A percentile compares a stretch with the other conserved stretches of the same genome.
phyloP scores from a whole-genome alignment of 2,329 filamentous ascomycete species.

The Zasmidium cellare region DNA sequence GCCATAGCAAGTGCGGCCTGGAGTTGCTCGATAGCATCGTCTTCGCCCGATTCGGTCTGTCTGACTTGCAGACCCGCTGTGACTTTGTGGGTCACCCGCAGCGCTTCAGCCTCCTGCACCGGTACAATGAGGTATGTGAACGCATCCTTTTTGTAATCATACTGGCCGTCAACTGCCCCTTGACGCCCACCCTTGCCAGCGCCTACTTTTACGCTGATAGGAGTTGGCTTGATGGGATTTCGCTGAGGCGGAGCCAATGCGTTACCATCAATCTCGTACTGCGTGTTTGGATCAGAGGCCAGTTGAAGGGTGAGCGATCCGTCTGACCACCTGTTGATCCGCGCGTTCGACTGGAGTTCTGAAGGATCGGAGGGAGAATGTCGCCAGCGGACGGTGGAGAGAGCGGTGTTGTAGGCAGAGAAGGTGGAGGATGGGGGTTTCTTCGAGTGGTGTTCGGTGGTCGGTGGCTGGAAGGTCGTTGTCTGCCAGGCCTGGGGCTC shows the following conservation, averaged over 20 bases:
- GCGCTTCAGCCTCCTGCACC: conserved; percentile 64
- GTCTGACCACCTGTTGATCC: conserved; percentile 76
- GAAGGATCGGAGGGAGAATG: conserved; percentile 65
- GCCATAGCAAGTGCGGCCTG: conserved; percentile 67
- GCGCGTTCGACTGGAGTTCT: conserved; percentile 71
- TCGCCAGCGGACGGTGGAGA: conserved; percentile 69
- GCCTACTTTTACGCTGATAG: conserved; percentile 37
- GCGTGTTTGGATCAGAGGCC: conserved; percentile 64
- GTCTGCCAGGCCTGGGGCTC: conserved; percentile 67
- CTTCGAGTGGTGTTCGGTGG: conserved; percentile 56
- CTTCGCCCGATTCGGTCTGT: conserved; percentile 66
- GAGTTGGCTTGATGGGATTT: conserved; percentile 51
- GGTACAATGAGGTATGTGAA: conserved; percentile 76
- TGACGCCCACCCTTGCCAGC: conserved; percentile 34
- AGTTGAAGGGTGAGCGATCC: conserved; percentile 75
- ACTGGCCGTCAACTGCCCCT: conserved; percentile 45
- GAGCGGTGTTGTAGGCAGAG: conserved; percentile 63
- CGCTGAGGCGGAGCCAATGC: conserved; percentile 62
- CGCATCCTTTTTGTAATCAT: conserved; percentile 67
- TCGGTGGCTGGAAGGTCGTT: conserved; percentile 65
- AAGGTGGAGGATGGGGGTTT: conserved; percentile 50
- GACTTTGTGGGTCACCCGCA: conserved; percentile 74
- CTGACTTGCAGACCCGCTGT: conserved; percentile 70
- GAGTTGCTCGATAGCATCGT: conserved; percentile 69
- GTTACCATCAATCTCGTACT: conserved; percentile 74